These are phyloP conservation scores for Suillus brevipes DNA, from an alignment of 768 basidiomycete species.

Conservation along the genomic window DNA sequence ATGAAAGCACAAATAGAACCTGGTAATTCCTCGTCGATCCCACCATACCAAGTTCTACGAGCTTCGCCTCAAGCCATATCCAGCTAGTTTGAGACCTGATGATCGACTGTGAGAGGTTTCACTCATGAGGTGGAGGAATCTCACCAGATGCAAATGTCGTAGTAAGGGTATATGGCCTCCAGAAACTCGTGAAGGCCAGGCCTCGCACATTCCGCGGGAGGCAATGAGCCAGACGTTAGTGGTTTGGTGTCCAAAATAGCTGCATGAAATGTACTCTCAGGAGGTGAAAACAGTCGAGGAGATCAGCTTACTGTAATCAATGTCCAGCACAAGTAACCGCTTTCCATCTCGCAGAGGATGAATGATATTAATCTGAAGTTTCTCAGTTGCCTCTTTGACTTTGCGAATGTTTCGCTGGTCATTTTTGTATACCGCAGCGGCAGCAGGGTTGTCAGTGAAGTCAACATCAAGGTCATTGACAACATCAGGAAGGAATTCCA, in stretches of 20 bases:
- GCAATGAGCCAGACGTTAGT: constrained; percentile 76
- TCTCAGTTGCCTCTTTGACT: constrained; percentile 69
- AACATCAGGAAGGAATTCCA: constrained; percentile 66
- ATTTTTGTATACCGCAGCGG: constrained; percentile 60
- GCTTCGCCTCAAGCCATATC: constrained; percentile 87
- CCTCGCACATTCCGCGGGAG: constrained; percentile 78
- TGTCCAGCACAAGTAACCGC: constrained; percentile 80
- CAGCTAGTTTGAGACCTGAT: constrained; percentile 83
- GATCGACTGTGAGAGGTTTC: background rate
- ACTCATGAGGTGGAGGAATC: constrained; percentile 1
- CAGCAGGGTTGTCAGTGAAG: constrained; percentile 60
- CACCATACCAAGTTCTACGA: constrained; percentile 84
- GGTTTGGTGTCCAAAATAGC: constrained; percentile 87
- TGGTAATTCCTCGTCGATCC: constrained; percentile 71
- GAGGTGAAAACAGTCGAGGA: background rate
- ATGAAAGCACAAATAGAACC: constrained; percentile 36
- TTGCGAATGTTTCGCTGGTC: constrained; percentile 83
- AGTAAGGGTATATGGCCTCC: constrained; percentile 74
- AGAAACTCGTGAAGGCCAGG: constrained; percentile 85
- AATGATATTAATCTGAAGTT: constrained; percentile 69
- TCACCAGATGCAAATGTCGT: constrained; percentile 90
- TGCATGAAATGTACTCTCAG: constrained; percentile 28
- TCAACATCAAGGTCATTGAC: constrained; percentile 84
- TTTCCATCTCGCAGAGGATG: constrained; percentile 76
- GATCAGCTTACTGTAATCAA: constrained; percentile 73